Base-by-base conservation (phyloP, 2,329 filamentous ascomycete genomes). In the Fusarium sublunatum region DNA sequence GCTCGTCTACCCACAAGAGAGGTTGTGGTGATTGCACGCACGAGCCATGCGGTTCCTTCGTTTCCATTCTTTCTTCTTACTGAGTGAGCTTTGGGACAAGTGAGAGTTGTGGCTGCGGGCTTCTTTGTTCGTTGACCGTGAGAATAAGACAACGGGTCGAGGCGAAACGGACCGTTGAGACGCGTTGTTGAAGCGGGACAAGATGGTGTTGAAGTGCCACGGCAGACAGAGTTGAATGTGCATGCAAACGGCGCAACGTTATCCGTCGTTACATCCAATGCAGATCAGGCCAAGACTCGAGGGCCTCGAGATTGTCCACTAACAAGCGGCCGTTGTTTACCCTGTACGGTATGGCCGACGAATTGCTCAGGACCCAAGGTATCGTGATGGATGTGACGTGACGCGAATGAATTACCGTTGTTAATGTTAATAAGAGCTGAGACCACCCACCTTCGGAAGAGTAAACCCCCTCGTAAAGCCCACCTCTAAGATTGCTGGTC, bases 401-500 rank as follows among this genome's bases (percentile, higher is more conserved):
- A 43, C 42, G 41, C 52, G 28, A 53, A 50, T 22, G 28, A 53
- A 50, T 22, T 53, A 47, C 60, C 31, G 32, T 57, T 32, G 31
- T 47, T 36, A 43, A 56, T 57, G 40, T 38, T 29, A 34, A 45
- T 24, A 42, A 44, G 47, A 68, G 69, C 68, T 67, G 60, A 65
- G 69, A 67, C 68, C 62, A 61, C 53, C 53, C 32, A 45, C 56
- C 47, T 40, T 28, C 31, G 34, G 34, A 34, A 51, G 40, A 50
- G 53, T 15, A 35, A 50, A 44, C 44, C 45, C 46, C 43, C 43
- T 58, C 54, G 32, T 48, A 32, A 65, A 64, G 67, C 54, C 59
- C 65, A 64, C 65, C 64, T 45, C 42, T 67, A 56, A 71, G 58
- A 71, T 71, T 70, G 62, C 63, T 69, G 58, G 52, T 71, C 65